phyloP scores from a whole-genome alignment of 805 yeast genomes.

The Vanderwaltozyma yarrowii region DNA sequence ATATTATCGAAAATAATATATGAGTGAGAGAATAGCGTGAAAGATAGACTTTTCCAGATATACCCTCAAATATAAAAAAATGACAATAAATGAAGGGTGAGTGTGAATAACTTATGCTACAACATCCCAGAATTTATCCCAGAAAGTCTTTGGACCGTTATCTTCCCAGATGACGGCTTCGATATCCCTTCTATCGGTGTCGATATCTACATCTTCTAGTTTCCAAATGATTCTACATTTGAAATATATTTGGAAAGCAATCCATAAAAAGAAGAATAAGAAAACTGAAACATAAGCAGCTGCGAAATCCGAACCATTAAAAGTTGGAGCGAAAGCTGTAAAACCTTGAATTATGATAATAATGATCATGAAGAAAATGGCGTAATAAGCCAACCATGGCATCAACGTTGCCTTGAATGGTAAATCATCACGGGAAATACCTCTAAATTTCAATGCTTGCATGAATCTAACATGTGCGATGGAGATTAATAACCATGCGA shows the following conservation, averaged over 20 bases:
- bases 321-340: slow-evolving; percentile 42
- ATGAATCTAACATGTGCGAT: slow-evolving; percentile 61
- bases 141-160: slow-evolving; percentile 34
- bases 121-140: slow-evolving; percentile 47
- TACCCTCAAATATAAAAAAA: too few species aligned
- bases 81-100: too few species aligned
- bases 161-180: slow-evolving; percentile 54
- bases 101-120: slow-evolving; percentile 26
- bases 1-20: too few species aligned
- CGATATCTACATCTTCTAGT: slow-evolving; percentile 57
- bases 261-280: slow-evolving; percentile 46
- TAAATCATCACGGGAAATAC: slow-evolving; percentile 54
- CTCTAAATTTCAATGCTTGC: slow-evolving; percentile 50
- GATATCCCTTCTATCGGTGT: slow-evolving; percentile 52
- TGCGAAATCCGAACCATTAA: slow-evolving; percentile 49
- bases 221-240: slow-evolving; percentile 38
- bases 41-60: too few species aligned
- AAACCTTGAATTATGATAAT: slow-evolving; percentile 68
- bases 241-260: slow-evolving; percentile 43
- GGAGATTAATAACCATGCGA: slow-evolving; percentile 61
- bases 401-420: slow-evolving; percentile 67
- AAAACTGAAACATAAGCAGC: slow-evolving; percentile 64
- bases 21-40: too few species aligned
- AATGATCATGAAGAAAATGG: slow-evolving; percentile 41
- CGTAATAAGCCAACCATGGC: slow-evolving; percentile 60